Base-by-base conservation (phyloP, 768 basidiomycete genomes). In the Hericium rajendrae region DNA sequence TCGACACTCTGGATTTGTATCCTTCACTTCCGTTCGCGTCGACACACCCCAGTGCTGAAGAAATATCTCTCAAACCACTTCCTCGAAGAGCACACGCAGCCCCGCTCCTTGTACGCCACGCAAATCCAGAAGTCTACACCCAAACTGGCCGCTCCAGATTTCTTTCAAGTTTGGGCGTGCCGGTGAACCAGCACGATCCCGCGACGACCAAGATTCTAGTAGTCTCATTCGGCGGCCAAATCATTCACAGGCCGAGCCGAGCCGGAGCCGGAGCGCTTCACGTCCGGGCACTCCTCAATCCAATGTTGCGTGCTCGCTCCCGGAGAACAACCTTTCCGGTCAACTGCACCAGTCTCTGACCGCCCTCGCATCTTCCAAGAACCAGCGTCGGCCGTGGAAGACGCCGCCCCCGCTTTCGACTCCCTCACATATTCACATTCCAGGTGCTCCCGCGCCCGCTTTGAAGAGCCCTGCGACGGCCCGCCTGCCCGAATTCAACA, bases 141-240 rank as follows among this genome's bases (percentile, higher is more conserved):
- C 60, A 67, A 0, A 67, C 71, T 53, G 85, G 84, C 13, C 78
- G 86, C n/a, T 64, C 73, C 11, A 66, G 65, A 6, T 67, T 90
- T n/a, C 76, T 90, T 3, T 60, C 67, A 2, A 76, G 76, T 1
- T 75, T 88, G 46, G 86, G 85, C 20, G 70, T 91, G 0, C 85
- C 87, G 0, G 52, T 55, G 11, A 62, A 78, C 16, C 67, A 76
- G 6, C 80, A 83, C 38, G 74, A 83, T 57, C 69, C 74, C 0
- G 58, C 61, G 4, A 69, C 61, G 20, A 82, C 79, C 2, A 85
- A 81, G 64, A 79, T 91, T 43, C 75, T 91, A 26, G 72, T 91
- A 26, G 86, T 91, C 6, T 90, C 88, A 1, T 91, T 91, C 64
- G 88, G 88, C 15, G 88, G 88, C 0, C 88, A 91, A 63, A 72